phyloP scores from a whole-genome alignment of 108 stramenopile species.

The Cylindrotheca fusiformis region DNA sequence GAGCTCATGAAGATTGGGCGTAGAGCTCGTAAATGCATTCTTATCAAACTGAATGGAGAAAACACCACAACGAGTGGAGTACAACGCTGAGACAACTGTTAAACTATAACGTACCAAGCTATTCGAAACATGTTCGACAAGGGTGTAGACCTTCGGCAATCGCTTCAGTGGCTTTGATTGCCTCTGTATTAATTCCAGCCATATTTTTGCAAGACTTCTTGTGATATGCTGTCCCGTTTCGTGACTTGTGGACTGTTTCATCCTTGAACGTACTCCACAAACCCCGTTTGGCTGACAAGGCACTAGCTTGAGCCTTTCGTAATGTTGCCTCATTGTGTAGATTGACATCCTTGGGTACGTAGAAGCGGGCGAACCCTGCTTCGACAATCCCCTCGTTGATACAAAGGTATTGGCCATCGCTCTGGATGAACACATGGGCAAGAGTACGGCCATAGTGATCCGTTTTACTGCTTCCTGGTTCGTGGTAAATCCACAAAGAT shows the following conservation, averaged over 20 bases:
- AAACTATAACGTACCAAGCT: too few species aligned
- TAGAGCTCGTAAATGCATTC: too few species aligned
- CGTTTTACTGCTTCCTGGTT: conserved; percentile 24
- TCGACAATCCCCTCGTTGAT: conserved; percentile 79
- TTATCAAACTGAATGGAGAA: too few species aligned
- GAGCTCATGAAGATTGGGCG: too few species aligned
- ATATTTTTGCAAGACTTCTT: conserved; percentile 59
- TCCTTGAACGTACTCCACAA: conserved; percentile 40
- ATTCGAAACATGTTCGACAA: conserved; percentile 62
- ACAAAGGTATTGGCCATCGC: conserved; percentile 49
- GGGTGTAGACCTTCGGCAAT: conserved; percentile 65
- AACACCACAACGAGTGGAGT: too few species aligned
- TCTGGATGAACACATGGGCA: conserved; percentile 52
- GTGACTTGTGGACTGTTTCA: conserved; percentile 39
- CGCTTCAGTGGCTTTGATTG: conserved; percentile 45
- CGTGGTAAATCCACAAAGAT: conserved; percentile 47
- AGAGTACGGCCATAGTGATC: conserved; percentile 75
- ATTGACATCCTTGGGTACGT: conserved; percentile 47
- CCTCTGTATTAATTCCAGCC: conserved; percentile 34
- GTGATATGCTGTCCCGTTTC: conserved; percentile 72
- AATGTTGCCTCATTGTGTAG: conserved; percentile 62
- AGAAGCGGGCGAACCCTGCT: conserved; percentile 53
- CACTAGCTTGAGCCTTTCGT: conserved; percentile 48
- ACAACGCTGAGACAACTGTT: too few species aligned
- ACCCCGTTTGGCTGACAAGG: conserved; percentile 30